Evolutionary conservation across 2,329 filamentous ascomycete species (phyloP).

Genomic region (Periglandula ipomoeae): DNA sequence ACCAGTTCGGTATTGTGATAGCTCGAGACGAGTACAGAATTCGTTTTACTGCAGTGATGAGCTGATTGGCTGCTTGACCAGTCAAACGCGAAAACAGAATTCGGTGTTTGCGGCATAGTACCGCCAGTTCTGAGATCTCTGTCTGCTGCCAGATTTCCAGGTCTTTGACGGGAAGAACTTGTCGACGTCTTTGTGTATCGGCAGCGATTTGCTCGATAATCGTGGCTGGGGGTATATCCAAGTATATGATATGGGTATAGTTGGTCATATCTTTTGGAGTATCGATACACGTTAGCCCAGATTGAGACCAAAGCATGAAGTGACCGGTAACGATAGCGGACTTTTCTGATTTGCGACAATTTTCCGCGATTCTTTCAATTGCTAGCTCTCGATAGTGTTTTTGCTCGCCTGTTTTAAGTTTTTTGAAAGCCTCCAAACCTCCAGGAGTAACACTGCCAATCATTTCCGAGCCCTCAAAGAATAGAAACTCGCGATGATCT

Average conservation of each 20-base stretch:
- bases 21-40: constrained; percentile 9
- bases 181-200: constrained; percentile 29
- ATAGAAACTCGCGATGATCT: constrained; percentile 26
- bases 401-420: constrained; percentile 27
- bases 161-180: constrained; percentile 22
- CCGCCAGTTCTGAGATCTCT: constrained; percentile 34
- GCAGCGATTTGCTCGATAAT: constrained; percentile 27
- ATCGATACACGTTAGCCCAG: constrained; percentile 24
- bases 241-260: constrained; percentile 51
- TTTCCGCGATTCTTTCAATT: constrained; percentile 32
- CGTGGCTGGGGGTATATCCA: constrained; percentile 29
- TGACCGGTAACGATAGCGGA: constrained; percentile 45
- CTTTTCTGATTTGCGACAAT: constrained; percentile 24
- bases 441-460: constrained; percentile 34
- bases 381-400: constrained; percentile 30
- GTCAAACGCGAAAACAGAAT: constrained; percentile 35
- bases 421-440: constrained; percentile 38
- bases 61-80: background rate
- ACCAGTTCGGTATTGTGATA: constrained; percentile 27
- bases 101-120: constrained; percentile 31
- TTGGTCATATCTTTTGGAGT: constrained; percentile 35
- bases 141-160: constrained; percentile 36
- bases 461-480: constrained; percentile 43
- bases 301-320: constrained; percentile 42
- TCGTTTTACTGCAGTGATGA: constrained; percentile 3